Conservation (phyloP, 148 eudicot species). For the Cornus controversa region DNA sequence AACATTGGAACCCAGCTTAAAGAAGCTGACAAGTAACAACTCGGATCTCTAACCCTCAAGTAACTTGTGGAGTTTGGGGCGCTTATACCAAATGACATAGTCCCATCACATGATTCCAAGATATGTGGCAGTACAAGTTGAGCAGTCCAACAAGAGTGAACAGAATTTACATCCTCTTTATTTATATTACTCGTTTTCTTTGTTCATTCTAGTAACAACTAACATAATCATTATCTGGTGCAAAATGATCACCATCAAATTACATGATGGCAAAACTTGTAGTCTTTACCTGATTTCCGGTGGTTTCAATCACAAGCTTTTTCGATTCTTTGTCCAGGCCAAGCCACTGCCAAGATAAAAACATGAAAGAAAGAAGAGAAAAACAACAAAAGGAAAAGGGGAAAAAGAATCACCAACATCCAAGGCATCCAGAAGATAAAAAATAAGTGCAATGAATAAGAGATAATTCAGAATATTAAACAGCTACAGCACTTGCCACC, state of each 20-base stretch:
- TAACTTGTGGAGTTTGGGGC: no score
- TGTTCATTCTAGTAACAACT: neutral
- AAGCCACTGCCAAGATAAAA: slow-evolving; percentile 74
- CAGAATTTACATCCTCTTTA: neutral
- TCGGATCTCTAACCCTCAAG: no score
- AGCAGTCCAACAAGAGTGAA: no score
- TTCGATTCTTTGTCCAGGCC: slow-evolving; percentile 80
- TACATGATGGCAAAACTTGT: neutral
- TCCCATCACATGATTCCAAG: no score
- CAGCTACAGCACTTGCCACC: slow-evolving; percentile 62
- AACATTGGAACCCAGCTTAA: no score
- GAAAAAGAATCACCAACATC: neutral
- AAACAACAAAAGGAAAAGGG: no score
- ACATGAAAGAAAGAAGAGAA: neutral
- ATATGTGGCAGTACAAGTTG: no score
- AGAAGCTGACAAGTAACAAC: no score
- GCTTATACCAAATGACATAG: no score
- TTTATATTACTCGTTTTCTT: no score
- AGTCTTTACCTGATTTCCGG: slow-evolving; percentile 77
- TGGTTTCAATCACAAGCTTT: slow-evolving; percentile 87
- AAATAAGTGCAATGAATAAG: neutral
- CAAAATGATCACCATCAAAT: neutral
- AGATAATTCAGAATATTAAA: neutral
- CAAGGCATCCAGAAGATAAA: neutral
- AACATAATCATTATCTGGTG: neutral